Percentiles rank a stretch among this genome's conserved stretches.
Evolutionary conservation across 176 grass and related monocot genomes (phyloP).

Genomic region (Thalia dealbata): DNA sequence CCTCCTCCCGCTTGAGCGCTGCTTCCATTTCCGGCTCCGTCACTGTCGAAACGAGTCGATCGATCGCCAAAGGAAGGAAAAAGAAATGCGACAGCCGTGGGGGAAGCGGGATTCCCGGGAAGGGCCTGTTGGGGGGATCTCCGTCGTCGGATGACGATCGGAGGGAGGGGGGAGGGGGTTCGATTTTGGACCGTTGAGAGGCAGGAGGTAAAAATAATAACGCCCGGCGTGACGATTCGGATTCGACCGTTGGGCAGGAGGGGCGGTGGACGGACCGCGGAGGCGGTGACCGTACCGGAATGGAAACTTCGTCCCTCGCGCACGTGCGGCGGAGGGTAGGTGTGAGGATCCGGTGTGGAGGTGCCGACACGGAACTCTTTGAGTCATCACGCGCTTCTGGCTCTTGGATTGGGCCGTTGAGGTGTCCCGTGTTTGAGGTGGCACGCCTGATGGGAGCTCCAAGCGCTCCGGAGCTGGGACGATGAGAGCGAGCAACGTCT

Average conservation of each 20-base stretch:
- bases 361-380: no score
- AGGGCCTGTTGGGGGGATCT: not conserved
- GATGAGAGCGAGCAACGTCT: no score
- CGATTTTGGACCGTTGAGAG: slow-evolving; percentile 61
- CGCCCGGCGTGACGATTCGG: slow-evolving; percentile 20
- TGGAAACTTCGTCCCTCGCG: not conserved
- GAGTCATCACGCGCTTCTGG: no score
- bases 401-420: no score
- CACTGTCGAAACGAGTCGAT: not conserved
- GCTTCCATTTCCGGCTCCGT: not conserved
- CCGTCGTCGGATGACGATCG: slow-evolving; percentile 32
- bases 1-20: not conserved
- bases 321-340: not conserved
- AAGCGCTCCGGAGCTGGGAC: no score
- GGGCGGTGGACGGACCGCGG: not conserved
- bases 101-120: slow-evolving; percentile 26
- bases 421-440: no score
- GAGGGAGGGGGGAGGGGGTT: slow-evolving; percentile 15
- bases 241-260: slow-evolving; percentile 59
- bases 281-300: not conserved
- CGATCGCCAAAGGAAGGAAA: not conserved
- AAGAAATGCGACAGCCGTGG: not conserved
- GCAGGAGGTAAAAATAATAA: not conserved
- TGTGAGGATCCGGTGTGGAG: not conserved
- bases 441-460: no score